Conservation (phyloP, 371 early-diverging fungal genomes). For the Dichotomocladium elegans region DNA sequence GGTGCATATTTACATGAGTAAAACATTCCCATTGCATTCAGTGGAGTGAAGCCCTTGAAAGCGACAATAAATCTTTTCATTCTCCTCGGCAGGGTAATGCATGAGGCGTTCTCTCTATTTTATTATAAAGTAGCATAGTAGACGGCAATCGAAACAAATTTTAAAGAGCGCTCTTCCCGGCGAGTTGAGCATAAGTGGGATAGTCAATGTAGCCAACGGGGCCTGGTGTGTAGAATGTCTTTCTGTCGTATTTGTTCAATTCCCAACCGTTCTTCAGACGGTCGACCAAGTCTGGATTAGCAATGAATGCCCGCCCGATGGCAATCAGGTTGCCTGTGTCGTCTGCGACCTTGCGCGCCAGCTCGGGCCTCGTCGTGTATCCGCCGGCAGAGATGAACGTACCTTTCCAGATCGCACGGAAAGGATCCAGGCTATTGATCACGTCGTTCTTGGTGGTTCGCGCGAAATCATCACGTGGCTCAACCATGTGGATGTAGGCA, state of each 20-base stretch:
- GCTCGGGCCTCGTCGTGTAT: constrained; percentile 13
- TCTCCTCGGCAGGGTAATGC: no score
- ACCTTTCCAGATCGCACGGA: constrained; percentile 27
- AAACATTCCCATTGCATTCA: no score
- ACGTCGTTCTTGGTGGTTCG: constrained; percentile 4
- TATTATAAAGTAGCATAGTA: no score
- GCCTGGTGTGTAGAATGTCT: constrained; percentile 15
- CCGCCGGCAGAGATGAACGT: constrained; percentile 25
- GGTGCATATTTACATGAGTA: no score
- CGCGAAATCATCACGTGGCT: constrained; percentile 18
- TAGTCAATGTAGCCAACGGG: constrained; percentile 26
- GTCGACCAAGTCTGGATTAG: constrained; percentile 32
- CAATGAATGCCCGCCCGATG: constrained; percentile 30
- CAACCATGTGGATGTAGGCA: constrained; percentile 35
- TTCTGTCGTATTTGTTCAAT: constrained; percentile 20
- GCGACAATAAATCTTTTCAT: no score
- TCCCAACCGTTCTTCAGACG: constrained; percentile 21
- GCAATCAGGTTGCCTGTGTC: constrained; percentile 22
- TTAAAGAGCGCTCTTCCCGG: no score
- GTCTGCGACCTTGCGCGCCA: constrained; percentile 17
- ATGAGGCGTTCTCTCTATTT: no score
- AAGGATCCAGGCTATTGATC: constrained; percentile 17
- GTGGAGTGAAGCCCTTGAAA: no score
- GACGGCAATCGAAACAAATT: no score
- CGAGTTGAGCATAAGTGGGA: no score